These are phyloP conservation scores for Dactylonectria macrodidyma DNA, from an alignment of 2,329 filamentous ascomycete species.

Conservation along the genomic window DNA sequence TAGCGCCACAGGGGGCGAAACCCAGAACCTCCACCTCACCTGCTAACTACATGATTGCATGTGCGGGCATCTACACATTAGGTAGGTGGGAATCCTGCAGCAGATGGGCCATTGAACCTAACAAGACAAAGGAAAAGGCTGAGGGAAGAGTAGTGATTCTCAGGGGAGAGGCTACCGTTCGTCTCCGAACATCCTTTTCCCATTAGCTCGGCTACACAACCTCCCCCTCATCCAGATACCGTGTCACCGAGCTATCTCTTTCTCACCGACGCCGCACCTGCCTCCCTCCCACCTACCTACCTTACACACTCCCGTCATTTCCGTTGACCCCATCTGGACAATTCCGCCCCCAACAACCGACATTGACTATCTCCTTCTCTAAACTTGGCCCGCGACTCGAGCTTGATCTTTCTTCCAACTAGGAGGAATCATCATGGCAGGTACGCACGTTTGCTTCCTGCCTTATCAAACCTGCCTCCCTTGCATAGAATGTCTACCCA, in stretches of 20 bases:
- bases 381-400: background rate
- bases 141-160: background rate
- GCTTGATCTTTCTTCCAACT: background rate
- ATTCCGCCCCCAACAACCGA: conserved; percentile 13
- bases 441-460: conserved; percentile 40
- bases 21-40: conserved; percentile 25
- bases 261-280: conserved; percentile 30
- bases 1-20: conserved; percentile 27
- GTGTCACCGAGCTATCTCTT: conserved; percentile 17
- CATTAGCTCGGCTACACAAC: background rate
- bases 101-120: conserved; percentile 6
- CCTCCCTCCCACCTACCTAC: conserved; percentile 6
- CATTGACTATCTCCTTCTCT: conserved; percentile 3
- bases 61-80: conserved; percentile 17
- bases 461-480: conserved; percentile 6
- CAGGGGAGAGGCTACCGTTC: background rate
- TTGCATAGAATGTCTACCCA: conserved; percentile 31
- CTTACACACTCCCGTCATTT: conserved; percentile 1
- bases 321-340: conserved; percentile 20
- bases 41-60: conserved; percentile 24
- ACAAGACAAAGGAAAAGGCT: conserved; percentile 6
- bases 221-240: background rate
- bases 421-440: conserved; percentile 39
- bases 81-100: conserved; percentile 6
- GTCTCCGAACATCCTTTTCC: background rate